These are phyloP conservation scores for Purshia tridentata DNA, from an alignment of 306 rosid species.

Conservation along the genomic window DNA sequence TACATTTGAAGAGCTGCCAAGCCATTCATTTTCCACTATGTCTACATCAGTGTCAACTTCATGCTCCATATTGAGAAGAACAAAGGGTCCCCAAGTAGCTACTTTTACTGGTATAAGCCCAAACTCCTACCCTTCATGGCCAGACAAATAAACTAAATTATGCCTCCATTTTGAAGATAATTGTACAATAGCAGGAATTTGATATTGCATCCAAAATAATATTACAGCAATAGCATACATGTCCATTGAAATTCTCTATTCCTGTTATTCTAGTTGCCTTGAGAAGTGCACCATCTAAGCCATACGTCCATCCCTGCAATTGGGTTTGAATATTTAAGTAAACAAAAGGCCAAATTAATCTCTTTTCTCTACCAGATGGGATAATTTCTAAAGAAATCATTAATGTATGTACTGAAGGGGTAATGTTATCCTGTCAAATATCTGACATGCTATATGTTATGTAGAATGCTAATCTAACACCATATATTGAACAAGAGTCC, in stretches of 20 bases:
- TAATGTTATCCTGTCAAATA: too few relatives aligned
- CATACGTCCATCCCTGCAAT: conserved; percentile 91
- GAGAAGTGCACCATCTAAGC: conserved; percentile 72
- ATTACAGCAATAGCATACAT: conserved; percentile 52
- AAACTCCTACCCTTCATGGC: conserved; percentile 64
- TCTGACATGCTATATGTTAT: too few relatives aligned
- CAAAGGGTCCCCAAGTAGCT: conserved; percentile 84
- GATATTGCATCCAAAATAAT: conserved; percentile 13
- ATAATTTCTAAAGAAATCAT: background rate
- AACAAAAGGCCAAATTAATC: background rate
- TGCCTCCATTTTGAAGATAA: conserved; percentile 9
- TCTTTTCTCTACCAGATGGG: background rate
- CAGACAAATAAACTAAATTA: conserved; percentile 43
- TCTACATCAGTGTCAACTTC: conserved; percentile 38
- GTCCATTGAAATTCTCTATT: conserved; percentile 60
- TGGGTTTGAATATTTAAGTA: background rate
- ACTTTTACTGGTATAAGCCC: conserved; percentile 70
- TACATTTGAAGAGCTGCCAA: conserved; percentile 68
- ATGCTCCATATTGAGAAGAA: conserved; percentile 67
- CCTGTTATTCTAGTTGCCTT: conserved; percentile 80
- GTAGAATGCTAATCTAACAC: too few relatives aligned
- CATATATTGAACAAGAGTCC: too few relatives aligned
- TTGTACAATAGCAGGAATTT: conserved; percentile 14
- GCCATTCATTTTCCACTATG: conserved; percentile 66
- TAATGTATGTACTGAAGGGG: background rate